Percentiles rank a stretch among this genome's conserved stretches.
These are phyloP conservation scores for Fonsecaea monophora DNA, from an alignment of 2,329 filamentous ascomycete genomes.

Conservation along the genomic window DNA sequence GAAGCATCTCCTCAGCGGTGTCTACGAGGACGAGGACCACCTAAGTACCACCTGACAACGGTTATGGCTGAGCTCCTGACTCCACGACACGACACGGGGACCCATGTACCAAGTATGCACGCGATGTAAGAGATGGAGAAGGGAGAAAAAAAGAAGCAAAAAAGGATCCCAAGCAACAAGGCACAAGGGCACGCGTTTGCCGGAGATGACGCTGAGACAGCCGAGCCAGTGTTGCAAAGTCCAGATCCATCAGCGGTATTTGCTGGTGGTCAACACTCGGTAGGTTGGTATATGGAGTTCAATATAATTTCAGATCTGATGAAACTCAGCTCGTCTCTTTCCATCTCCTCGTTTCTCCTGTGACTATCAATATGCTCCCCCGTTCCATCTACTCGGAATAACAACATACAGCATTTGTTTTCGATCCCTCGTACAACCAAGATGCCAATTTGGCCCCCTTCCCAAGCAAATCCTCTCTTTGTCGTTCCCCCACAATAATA, in stretches of 20 bases:
- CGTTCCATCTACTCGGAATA: too few relatives aligned
- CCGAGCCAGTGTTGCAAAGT: constrained; percentile 8
- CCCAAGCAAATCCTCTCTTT: neutral
- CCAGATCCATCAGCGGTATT: neutral
- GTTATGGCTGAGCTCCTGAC: neutral
- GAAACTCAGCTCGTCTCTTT: neutral
- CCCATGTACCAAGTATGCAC: neutral
- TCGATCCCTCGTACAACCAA: neutral
- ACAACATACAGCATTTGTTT: too few relatives aligned
- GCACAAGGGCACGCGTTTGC: constrained; percentile 19
- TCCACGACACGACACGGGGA: constrained; percentile 20
- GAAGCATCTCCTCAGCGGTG: neutral
- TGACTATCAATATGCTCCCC: too few relatives aligned
- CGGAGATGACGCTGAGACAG: constrained; percentile 37
- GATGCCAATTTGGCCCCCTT: constrained; percentile 11
- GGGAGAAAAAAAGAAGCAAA: neutral
- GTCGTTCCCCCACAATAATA: neutral
- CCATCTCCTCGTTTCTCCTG: neutral
- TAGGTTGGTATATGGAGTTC: neutral
- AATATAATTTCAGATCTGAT: neutral
- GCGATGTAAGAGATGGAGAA: neutral
- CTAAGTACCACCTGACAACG: neutral
- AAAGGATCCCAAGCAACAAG: neutral
- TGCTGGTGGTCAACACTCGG: neutral
- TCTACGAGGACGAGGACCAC: neutral